phyloP scores from a whole-genome alignment of 2,329 filamentous ascomycete genomes.

The Botrytis medusae region DNA sequence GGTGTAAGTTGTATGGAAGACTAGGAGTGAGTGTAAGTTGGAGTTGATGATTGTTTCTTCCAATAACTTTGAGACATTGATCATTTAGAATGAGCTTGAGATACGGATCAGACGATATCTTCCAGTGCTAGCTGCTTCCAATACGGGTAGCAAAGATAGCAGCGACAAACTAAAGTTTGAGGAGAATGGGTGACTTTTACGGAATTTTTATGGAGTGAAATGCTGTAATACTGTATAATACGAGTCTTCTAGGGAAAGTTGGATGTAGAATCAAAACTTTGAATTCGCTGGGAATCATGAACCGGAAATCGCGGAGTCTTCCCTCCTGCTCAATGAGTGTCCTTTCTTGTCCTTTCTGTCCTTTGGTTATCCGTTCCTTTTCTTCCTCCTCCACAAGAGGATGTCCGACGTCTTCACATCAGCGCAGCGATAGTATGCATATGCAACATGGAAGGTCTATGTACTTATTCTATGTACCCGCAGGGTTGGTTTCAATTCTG shows the following conservation, averaged over 20 bases:
- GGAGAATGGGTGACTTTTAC: too few relatives aligned
- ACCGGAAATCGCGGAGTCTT: not conserved
- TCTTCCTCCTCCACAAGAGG: not conserved
- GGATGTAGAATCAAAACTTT: not conserved
- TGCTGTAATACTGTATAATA: not conserved
- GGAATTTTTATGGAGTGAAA: not conserved
- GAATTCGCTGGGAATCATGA: not conserved
- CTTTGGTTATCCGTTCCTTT: not conserved
- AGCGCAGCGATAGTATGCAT: constrained; percentile 8
- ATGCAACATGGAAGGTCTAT: constrained; percentile 10
- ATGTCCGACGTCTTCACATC: not conserved
- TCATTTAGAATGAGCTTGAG: not conserved
- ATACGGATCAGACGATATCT: not conserved
- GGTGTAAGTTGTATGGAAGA: not conserved
- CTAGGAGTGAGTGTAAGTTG: not conserved
- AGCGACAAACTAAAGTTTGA: not conserved
- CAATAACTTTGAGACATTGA: not conserved
- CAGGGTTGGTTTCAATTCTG: not conserved
- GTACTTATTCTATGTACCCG: not conserved
- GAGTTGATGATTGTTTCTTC: not conserved
- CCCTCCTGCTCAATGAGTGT: not conserved
- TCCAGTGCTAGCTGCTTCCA: not conserved
- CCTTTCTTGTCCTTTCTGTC: not conserved
- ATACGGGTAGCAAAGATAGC: not conserved
- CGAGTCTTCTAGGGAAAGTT: not conserved